Evolutionary conservation across 2,329 filamentous ascomycete genomes (phyloP).

Genomic region (Exophiala sp.): DNA sequence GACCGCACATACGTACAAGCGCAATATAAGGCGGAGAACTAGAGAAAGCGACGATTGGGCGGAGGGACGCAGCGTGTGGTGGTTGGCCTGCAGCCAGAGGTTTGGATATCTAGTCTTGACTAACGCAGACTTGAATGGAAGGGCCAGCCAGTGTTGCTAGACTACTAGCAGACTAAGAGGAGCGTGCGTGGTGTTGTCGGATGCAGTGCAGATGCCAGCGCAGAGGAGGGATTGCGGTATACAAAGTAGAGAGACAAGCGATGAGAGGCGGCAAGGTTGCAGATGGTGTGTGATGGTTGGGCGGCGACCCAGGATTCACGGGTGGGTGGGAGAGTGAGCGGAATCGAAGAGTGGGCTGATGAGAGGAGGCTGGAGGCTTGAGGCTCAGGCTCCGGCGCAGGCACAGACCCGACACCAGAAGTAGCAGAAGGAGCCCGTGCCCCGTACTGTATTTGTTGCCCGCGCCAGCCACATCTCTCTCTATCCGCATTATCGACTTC

Average conservation of each 20-base stretch:
- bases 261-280: neutral
- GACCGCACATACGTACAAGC: constrained; percentile 9
- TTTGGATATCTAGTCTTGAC: neutral
- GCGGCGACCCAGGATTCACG: no score
- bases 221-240: neutral
- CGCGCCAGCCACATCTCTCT: no score
- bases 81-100: neutral
- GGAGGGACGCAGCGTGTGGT: constrained; percentile 5
- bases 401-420: no score
- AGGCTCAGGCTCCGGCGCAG: neutral
- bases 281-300: neutral
- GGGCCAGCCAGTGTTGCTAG: neutral
- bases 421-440: no score
- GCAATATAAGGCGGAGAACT: constrained; percentile 13
- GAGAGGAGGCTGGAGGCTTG: neutral
- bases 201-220: neutral
- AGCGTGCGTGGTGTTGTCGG: neutral
- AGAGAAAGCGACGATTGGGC: constrained; percentile 10
- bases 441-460: no score
- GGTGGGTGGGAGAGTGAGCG: no score
- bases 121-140: neutral
- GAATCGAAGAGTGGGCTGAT: no score
- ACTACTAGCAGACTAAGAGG: neutral
- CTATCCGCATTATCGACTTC: no score
- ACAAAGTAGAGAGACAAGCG: neutral